These are phyloP conservation scores for Candida schatavii DNA, from an alignment of 805 yeast genomes.

Conservation along the genomic window DNA sequence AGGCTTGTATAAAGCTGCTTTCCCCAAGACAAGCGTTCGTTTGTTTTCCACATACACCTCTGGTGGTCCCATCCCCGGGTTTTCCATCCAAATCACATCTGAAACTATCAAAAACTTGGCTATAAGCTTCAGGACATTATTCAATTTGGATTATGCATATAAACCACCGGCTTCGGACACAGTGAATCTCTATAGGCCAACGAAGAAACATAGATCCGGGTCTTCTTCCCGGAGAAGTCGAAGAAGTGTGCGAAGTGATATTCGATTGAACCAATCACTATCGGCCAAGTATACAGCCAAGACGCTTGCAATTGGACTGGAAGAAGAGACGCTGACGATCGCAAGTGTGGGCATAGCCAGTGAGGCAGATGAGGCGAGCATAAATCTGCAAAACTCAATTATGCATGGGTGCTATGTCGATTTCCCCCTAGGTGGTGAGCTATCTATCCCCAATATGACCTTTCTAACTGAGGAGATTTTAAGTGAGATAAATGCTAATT, in stretches of 20 bases:
- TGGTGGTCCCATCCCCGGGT: constrained; percentile 6
- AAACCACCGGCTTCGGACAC: neutral
- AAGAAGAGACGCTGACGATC: constrained; percentile 14
- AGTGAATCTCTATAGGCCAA: constrained; percentile 1
- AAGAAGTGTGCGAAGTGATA: constrained; percentile 2
- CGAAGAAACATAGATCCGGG: neutral
- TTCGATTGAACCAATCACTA: constrained; percentile 29
- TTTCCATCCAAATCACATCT: constrained; percentile 4
- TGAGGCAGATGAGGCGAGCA: constrained; percentile 5
- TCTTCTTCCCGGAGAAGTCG: too few relatives aligned
- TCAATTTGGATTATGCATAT: constrained; percentile 6
- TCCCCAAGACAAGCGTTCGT: constrained; percentile 1
- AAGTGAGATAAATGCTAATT: constrained; percentile 58
- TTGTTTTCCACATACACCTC: constrained; percentile 5
- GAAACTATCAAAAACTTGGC: constrained; percentile 7
- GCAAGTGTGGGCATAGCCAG: constrained; percentile 9
- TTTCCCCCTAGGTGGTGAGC: constrained; percentile 18
- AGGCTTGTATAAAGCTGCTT: constrained; percentile 3
- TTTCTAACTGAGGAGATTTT: constrained; percentile 29
- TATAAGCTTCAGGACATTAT: constrained; percentile 4
- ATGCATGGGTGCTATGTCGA: constrained; percentile 31
- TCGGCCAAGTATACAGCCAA: constrained; percentile 20
- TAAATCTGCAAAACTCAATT: neutral
- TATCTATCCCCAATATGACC: constrained; percentile 32
- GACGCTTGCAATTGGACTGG: constrained; percentile 20